A percentile compares a stretch with the other conserved stretches of the same genome.
Conservation (phyloP, 1,284 basidiomycete genomes). For the Tranzscheliella williamsii region DNA sequence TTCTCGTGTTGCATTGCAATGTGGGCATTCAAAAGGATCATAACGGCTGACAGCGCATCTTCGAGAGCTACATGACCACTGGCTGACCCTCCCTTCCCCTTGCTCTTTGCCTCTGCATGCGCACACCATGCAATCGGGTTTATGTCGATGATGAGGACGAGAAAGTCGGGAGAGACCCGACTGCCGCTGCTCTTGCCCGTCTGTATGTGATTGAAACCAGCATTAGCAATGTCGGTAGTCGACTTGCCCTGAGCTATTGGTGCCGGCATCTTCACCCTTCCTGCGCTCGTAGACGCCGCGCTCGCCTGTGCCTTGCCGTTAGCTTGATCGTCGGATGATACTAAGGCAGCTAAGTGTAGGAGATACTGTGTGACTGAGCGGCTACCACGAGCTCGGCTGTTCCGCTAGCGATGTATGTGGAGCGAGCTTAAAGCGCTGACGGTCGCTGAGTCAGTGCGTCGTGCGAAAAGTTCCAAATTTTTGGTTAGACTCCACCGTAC, state of each 20-base stretch:
- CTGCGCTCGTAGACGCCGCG: too few species aligned
- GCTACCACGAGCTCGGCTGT: too few species aligned
- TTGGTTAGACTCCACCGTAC: too few species aligned
- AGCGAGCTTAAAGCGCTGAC: too few species aligned
- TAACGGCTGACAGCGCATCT: constrained; percentile 64
- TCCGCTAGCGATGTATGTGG: too few species aligned
- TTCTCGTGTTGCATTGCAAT: constrained; percentile 89
- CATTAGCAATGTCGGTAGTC: constrained; percentile 33
- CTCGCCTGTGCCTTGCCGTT: too few species aligned
- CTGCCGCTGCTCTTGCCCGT: constrained; percentile 9
- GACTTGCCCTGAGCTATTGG: constrained; percentile 22
- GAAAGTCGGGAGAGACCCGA: constrained; percentile 45
- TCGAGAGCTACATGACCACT: constrained; percentile 24
- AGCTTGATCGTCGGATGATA: too few species aligned
- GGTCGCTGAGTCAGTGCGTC: too few species aligned
- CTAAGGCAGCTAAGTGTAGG: too few species aligned
- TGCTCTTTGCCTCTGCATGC: constrained; percentile 14
- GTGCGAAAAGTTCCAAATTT: too few species aligned
- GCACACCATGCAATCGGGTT: constrained; percentile 46
- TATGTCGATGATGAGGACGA: constrained; percentile 55
- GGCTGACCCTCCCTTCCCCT: constrained; percentile 6
- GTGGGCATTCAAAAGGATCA: constrained; percentile 90
- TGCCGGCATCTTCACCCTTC: constrained; percentile 17
- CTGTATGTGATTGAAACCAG: constrained; percentile 36
- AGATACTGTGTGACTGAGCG: too few species aligned